Evolutionary conservation across 2,329 filamentous ascomycete genomes (phyloP), one percentile per base, ranked within the genome.

Genomic region (Helicocarpus griseus): DNA sequence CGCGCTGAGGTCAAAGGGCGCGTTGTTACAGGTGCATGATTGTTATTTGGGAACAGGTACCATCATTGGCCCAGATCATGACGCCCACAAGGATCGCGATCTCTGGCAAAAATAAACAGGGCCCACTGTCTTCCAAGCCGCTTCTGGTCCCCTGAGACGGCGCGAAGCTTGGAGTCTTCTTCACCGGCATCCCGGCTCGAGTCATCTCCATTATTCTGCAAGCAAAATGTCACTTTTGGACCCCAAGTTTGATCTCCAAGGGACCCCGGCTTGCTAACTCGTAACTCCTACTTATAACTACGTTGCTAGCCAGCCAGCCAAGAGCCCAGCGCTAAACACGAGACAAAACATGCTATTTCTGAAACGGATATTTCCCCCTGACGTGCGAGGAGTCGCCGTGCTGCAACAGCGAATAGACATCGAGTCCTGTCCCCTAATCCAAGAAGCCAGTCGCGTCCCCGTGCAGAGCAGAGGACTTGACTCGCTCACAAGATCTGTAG

Each of bases 401-500:
- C 19, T n/a, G 9, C 11, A 31, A 26, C 29, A 47, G 44, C 44
- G 44, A 47, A 47, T 47, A 13, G 28, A 11, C 29, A 21, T 47
- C 44, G 29, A 36, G 44, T 24, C 24, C 17, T n/a, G 44, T 17
- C 19, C 8, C 29, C 17, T 19, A 35, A 11, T 11, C 2, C 33
- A 22, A 22, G 19, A 13, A 19, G 17, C 29, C 14, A 21, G 44
- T 24, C 44, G 24, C 21, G 21, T 13, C 26, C 19, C 17, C 13
- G n/a, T 26, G 19, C 13, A 19, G 44, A 24, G n/a, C n/a, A 24
- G 19, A 35, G 11, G 11, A 19, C 17, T 50, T 50, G 38, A 50
- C 48, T 50, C 48, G 48, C 48, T 50, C 48, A 50, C 48, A 35
- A 40, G 36, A 35, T 38, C 31, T 33, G 35, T 17, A 17, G 24